Percentiles rank a stretch among this genome's conserved stretches.
phyloP scores from a whole-genome alignment of 371 early-diverging fungal species.

The Cokeromyces recurvatus region DNA sequence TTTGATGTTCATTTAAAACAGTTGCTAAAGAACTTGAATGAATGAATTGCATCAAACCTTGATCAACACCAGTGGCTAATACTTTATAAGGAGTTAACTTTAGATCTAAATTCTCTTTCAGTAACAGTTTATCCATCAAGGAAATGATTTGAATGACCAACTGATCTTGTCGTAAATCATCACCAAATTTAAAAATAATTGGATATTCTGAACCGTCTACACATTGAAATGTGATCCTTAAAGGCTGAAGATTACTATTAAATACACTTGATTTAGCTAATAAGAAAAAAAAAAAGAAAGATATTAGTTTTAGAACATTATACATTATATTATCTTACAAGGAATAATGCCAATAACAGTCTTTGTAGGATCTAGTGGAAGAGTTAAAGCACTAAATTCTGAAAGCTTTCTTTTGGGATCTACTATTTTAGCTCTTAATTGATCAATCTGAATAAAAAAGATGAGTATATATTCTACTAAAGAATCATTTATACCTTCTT shows the following conservation, averaged over 20 bases:
- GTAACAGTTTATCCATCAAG: conserved; percentile 90
- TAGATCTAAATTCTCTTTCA: conserved; percentile 92
- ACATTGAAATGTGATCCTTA: conserved; percentile 78
- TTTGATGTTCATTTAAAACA: conserved; percentile 83
- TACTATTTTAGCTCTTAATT: conserved; percentile 62
- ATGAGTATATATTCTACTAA: not conserved
- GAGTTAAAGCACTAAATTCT: conserved; percentile 29
- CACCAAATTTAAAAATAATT: conserved; percentile 94
- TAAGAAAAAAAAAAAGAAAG: too few species aligned
- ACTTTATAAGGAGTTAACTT: conserved; percentile 92
- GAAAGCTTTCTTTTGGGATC: conserved; percentile 80
- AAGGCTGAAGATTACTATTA: conserved; percentile 85
- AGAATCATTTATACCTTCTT: conserved; percentile 59
- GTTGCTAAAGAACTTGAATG: conserved; percentile 82
- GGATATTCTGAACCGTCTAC: conserved; percentile 78
- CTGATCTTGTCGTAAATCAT: conserved; percentile 97
- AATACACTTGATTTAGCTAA: conserved; percentile 83
- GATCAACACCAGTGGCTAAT: conserved; percentile 88
- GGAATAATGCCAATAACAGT: conserved; percentile 78
- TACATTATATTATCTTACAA: too few species aligned
- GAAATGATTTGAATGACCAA: conserved; percentile 94
- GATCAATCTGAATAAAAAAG: conserved; percentile 59
- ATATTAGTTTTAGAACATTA: too few species aligned
- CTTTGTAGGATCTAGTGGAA: conserved; percentile 83
- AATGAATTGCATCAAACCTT: conserved; percentile 91